Evolutionary conservation across 441 rosid genomes (phyloP), one percentile per base, ranked within the genome.

Genomic region (Heliophila coronopifolia): DNA sequence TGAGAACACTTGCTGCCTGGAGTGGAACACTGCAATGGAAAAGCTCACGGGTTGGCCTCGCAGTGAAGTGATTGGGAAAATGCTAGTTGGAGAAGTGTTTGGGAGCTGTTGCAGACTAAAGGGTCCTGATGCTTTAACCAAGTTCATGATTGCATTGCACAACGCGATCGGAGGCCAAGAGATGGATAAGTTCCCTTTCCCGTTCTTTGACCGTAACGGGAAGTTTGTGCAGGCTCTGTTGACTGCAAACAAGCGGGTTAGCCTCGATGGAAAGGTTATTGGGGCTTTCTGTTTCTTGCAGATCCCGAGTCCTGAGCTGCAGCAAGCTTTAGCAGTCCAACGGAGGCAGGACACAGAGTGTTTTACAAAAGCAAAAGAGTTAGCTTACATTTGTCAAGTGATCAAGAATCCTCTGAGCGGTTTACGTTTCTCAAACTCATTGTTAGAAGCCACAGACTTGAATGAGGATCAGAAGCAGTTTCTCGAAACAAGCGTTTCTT

Each of bases 261-360:
- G 74, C 59, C 58, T 77, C 59, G 89, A 77, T 1, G 95, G 91
- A 15, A 60, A 83, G 68, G 75, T 77, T 48, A 68, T 82, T 20
- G 96, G 96, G 32, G 98, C 91, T 63, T 87, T 91, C 72, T 87
- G 94, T 74, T 86, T 87, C 78, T 64, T 91, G 81, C 98, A 87
- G 76, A 79, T 84, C 66, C 86, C 96, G 16, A 91, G 93, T 74
- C 82, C 77, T 0, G 98, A 91, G 71, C 61, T 91, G 77, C 96
- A 84, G 61, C 84, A 84, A 53, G 78, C 91, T 51, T 69, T 91
- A 68, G 76, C 67, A 42, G 66, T 79, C 62, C 93, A 87, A 73
- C 69, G 78, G 70, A 80, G 77, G 45, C 90, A 82, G 61, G 90
- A 84, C 32, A 77, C 74, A 50, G 75, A 70, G 34, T 57, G 76